Conservation (phyloP, 805 yeast genomes). For the Blastobotrys chiropterorum region DNA sequence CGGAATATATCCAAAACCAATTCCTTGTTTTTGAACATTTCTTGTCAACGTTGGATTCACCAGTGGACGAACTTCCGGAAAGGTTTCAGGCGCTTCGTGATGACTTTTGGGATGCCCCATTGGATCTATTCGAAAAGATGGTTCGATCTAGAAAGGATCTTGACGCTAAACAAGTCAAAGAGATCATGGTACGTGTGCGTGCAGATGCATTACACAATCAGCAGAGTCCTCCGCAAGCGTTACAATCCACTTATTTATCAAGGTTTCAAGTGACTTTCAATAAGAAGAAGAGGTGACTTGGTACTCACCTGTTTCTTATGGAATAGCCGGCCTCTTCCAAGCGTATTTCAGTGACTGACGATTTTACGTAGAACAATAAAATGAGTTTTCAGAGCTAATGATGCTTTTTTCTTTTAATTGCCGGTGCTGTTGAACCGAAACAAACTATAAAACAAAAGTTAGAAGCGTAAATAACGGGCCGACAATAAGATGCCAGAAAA, state of each 20-base stretch:
- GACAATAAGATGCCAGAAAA: no score
- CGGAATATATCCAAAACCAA: constrained; percentile 37
- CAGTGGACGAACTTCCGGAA: constrained; percentile 37
- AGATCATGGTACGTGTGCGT: constrained; percentile 28
- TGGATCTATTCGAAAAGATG: constrained; percentile 60
- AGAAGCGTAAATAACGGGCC: no score
- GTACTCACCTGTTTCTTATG: not conserved
- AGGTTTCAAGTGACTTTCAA: constrained; percentile 3
- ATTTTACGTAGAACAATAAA: no score
- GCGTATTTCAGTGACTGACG: no score
- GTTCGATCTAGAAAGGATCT: constrained; percentile 40
- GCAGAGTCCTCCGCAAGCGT: constrained; percentile 11
- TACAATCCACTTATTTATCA: constrained; percentile 14
- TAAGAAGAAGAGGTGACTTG: not conserved
- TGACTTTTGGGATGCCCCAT: constrained; percentile 71
- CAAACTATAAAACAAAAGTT: no score
- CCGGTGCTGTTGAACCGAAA: no score
- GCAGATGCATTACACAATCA: constrained; percentile 15
- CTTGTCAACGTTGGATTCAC: constrained; percentile 48
- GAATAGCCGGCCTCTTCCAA: no score
- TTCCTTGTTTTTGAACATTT: constrained; percentile 57
- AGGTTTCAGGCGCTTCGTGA: constrained; percentile 58
- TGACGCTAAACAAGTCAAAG: constrained; percentile 28
- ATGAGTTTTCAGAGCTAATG: no score
- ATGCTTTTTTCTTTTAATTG: no score